A percentile compares a stretch with the other conserved stretches of the same genome.
These are phyloP conservation scores for Cryptococcus wingfieldii DNA, from an alignment of 1,284 basidiomycete genomes.

Conservation along the genomic window DNA sequence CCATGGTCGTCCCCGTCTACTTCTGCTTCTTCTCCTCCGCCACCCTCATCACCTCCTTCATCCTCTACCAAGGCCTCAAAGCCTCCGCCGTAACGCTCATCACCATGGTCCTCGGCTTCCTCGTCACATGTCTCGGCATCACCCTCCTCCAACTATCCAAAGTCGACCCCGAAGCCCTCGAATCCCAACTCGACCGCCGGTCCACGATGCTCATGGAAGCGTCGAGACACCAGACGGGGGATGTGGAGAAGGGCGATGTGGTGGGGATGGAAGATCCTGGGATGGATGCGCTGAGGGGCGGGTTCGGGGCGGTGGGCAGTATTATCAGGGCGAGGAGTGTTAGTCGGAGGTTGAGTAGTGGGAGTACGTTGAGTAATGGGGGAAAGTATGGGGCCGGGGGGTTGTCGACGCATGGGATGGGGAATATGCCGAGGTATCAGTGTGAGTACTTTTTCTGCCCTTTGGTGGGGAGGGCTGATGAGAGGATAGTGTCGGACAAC, in stretches of 20 bases:
- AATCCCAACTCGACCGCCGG: slow-evolving; percentile 65
- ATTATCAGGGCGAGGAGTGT: slow-evolving; percentile 71
- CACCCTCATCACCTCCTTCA: slow-evolving; percentile 79
- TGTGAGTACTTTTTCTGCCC: slow-evolving; percentile 21
- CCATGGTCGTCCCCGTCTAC: slow-evolving; percentile 72
- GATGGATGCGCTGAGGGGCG: slow-evolving; percentile 81
- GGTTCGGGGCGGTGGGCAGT: slow-evolving; percentile 80
- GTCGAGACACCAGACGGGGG: slow-evolving; percentile 62
- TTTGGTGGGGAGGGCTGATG: neutral
- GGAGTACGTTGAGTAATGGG: slow-evolving; percentile 14
- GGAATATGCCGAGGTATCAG: slow-evolving; percentile 35
- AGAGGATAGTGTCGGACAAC: slow-evolving; percentile 39
- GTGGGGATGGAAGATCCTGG: slow-evolving; percentile 57
- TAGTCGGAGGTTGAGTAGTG: slow-evolving; percentile 28
- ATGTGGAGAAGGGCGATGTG: slow-evolving; percentile 48
- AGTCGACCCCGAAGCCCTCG: slow-evolving; percentile 54
- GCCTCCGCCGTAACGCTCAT: slow-evolving; percentile 71
- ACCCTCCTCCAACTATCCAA: slow-evolving; percentile 95
- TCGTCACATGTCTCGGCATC: slow-evolving; percentile 65
- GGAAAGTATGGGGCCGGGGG: slow-evolving; percentile 13
- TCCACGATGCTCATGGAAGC: slow-evolving; percentile 81
- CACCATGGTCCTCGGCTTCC: slow-evolving; percentile 83
- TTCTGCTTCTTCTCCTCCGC: slow-evolving; percentile 72
- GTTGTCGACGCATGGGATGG: slow-evolving; percentile 37
- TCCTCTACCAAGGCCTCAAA: slow-evolving; percentile 85